Conservation (phyloP, 2,329 filamentous ascomycete species). For the Ascochyta koolunga region DNA sequence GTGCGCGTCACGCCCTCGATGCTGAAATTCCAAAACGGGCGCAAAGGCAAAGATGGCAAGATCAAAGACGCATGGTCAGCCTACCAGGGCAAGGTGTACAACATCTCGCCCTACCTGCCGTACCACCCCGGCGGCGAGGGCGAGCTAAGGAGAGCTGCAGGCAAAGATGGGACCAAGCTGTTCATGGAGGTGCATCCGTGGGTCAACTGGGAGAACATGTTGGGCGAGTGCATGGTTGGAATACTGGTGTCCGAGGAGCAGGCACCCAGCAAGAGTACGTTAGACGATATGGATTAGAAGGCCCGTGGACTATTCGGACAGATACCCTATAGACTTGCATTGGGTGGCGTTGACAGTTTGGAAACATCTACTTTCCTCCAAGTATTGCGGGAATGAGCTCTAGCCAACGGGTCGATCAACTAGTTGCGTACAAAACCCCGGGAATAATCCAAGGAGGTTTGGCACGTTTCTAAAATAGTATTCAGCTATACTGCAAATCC, state of each 20-base stretch:
- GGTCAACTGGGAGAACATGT: conserved; percentile 73
- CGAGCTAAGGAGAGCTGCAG: conserved; percentile 78
- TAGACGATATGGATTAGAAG: conserved; percentile 68
- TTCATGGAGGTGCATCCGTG: conserved; percentile 70
- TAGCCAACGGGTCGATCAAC: neutral
- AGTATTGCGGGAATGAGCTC: neutral
- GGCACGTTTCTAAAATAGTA: neutral
- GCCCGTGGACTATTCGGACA: neutral
- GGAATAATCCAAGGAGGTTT: neutral
- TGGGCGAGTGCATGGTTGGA: conserved; percentile 66
- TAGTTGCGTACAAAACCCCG: neutral
- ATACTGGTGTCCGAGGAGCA: conserved; percentile 64
- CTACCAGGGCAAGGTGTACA: conserved; percentile 90
- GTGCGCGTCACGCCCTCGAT: conserved; percentile 81
- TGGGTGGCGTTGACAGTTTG: neutral
- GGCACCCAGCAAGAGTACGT: conserved; percentile 27
- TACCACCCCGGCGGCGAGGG: conserved; percentile 89
- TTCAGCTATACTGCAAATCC: neutral
- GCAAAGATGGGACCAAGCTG: conserved; percentile 70
- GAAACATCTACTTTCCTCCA: neutral
- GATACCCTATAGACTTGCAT: conserved; percentile 26
- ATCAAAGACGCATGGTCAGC: conserved; percentile 84
- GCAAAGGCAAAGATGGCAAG: conserved; percentile 62
- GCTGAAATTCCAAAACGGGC: conserved; percentile 78
- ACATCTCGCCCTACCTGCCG: conserved; percentile 84